Evolutionary conservation across 2,329 filamentous ascomycete genomes (phyloP), one percentile per base, ranked within the genome.

Genomic region (Aspergillus quadrilineatus): DNA sequence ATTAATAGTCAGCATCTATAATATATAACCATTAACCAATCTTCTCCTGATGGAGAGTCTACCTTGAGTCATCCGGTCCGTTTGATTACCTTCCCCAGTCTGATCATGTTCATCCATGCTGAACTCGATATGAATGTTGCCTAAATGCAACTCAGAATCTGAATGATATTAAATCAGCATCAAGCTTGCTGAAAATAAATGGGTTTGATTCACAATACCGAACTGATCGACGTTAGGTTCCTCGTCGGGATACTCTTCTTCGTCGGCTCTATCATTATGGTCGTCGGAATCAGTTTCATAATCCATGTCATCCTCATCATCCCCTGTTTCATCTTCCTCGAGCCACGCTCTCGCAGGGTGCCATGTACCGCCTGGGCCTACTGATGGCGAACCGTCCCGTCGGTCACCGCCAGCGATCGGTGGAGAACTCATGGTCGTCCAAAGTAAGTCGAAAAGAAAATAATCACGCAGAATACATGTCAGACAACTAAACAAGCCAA

Each of bases 301-400:
- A 60, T 81, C 79, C 75, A 80, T 79, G 69, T 81, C 79, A 71
- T 82, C 79, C 72, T 79, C 76, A 9, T 65, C 66, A 36, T 64
- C 66, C 22, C 67, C 65, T 57, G 74, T 72, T 60, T 76, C 69
- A 55, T 75, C 72, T 61, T 76, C 69, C 52, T 76, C 74, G 17
- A 71, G 63, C 71, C 68, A 74, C 58, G 75, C 73, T 53, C 62
- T 64, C 14, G 72, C 68, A 8, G 69, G 67, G 55, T 76, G 74
- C 64, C 73, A 75, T 29, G 66, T 55, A 26, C 67, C 63, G 6
- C 60, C 61, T 12, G 66, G 65, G 37, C 63, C 67, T 15, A 59
- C 59, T 14, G 59, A 58, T 28, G 58, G 62, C 14, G 58, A 45
- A 37, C 60, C 56, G 39, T 59, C 58, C 32, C 60, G 55, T 50